Base-by-base conservation (phyloP, 176 grass and related monocot genomes). In the Otatea glauca region DNA sequence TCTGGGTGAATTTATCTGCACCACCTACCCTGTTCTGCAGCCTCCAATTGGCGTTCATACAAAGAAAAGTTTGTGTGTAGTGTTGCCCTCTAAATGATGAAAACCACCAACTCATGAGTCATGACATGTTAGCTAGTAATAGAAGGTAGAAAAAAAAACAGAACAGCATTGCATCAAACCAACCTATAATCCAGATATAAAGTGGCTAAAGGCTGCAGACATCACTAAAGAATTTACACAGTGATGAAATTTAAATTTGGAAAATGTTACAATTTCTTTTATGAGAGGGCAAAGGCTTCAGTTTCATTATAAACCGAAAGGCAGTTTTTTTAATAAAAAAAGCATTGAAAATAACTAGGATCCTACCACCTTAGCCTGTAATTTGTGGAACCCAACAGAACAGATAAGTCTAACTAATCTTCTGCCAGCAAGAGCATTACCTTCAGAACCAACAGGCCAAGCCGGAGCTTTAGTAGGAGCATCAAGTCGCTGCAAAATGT, bases 381-480 rank as follows among this genome's bases (percentile, higher is more conserved):
- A 70, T 45, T 60, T 45, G 13, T 48, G 38, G 11, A 39, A 63
- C 41, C 41, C 63, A 65, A 35, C 17, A 65, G 23, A 89, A 75
- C 81, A 6, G 16, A 76, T 41, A 76, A 68, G 14, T 35, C 37
- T 29, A 63, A 72, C 23, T 82, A 63, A 12, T 50, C 54, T 82
- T 72, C 64, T 72, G 14, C 25, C 5, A 77, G 54, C 9, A 80
- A 59, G 47, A 81, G 24, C 15, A 38, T 68, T 90, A 96, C 96
- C 96, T 96, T 99, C 93, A 84, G 73, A 92, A 89, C 87, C 97
- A 94, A 96, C 92, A 84, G 91, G 97, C 97, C 97, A 99, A 83
- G 88, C 91, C 32, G 81, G 93, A 88, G 93, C 93, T 86, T 78
- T 89, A 74, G 97, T 94, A 11, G 97, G 97, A 83, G 97, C 97